Conservation (phyloP, 2,329 filamentous ascomycete genomes). For the Bisporella sp. region DNA sequence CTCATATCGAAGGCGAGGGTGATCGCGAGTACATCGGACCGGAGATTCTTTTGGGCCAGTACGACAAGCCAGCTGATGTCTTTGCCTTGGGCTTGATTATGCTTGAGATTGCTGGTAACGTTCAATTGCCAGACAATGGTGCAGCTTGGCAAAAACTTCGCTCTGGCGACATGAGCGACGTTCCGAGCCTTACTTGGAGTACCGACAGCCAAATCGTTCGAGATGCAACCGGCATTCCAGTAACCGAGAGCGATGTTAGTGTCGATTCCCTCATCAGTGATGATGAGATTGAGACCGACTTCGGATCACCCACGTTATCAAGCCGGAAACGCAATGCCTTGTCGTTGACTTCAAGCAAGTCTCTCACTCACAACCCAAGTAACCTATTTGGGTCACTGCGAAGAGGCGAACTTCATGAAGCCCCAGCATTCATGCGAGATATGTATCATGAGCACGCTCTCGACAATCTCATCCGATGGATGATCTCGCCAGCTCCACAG, state of each 20-base stretch:
- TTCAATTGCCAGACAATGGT: conserved; percentile 88
- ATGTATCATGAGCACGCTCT: conserved; percentile 65
- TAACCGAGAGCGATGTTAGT: conserved; percentile 31
- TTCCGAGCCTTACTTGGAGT: conserved; percentile 82
- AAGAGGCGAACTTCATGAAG: conserved; percentile 52
- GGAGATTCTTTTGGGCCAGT: conserved; percentile 79
- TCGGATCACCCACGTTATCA: conserved; percentile 29
- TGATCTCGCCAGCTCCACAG: conserved; percentile 72
- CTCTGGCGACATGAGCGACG: conserved; percentile 80
- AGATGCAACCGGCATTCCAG: conserved; percentile 66
- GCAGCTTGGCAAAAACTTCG: conserved; percentile 84
- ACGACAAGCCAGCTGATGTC: conserved; percentile 86
- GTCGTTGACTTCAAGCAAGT: conserved; percentile 17
- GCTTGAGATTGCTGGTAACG: conserved; percentile 90
- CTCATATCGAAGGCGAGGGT: conserved; percentile 80
- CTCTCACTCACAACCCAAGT: conserved; percentile 26
- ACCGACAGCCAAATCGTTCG: conserved; percentile 63
- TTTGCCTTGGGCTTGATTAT: conserved; percentile 93
- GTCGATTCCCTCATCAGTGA: conserved; percentile 31
- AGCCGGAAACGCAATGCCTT: conserved; percentile 23
- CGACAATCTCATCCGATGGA: conserved; percentile 77
- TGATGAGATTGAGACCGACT: conserved; percentile 30
- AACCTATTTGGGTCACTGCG: conserved; percentile 34
- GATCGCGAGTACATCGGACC: conserved; percentile 95
- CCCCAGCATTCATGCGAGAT: conserved; percentile 87